phyloP scores from a whole-genome alignment of 148 eudicot genomes.

The Rhododendron williamsianum region DNA sequence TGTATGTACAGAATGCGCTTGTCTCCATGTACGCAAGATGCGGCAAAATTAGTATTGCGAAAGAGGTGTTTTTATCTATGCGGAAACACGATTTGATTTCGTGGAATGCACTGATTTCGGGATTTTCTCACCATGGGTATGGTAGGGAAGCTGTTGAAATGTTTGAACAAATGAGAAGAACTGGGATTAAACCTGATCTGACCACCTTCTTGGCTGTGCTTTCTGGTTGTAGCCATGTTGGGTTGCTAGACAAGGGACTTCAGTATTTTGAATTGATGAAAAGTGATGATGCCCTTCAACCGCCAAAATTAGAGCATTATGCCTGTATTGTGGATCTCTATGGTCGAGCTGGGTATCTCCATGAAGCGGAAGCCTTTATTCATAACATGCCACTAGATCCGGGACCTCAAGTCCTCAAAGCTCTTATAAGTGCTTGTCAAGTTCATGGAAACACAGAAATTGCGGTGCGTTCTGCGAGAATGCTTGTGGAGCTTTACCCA shows the following conservation, averaged over 20 bases:
- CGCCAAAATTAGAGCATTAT: conserved; percentile 39
- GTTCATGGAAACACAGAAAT: conserved; percentile 47
- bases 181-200: conserved; percentile 35
- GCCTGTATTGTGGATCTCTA: conserved; percentile 60
- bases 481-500: conserved; percentile 42
- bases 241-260: conserved; percentile 46
- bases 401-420: conserved; percentile 43
- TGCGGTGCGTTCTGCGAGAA: conserved; percentile 33
- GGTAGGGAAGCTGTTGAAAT: conserved; percentile 35
- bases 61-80: conserved; percentile 39
- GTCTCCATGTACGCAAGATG: conserved; percentile 64
- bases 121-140: conserved; percentile 47
- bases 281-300: conserved; percentile 20
- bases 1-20: conserved; percentile 44
- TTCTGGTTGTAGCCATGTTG: conserved; percentile 60
- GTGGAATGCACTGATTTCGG: conserved; percentile 56
- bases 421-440: conserved; percentile 49
- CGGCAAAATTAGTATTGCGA: conserved; percentile 38
- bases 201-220: conserved; percentile 45
- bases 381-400: conserved; percentile 41
- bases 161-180: conserved; percentile 46
- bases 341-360: conserved; percentile 48
- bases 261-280: conserved; percentile 40
- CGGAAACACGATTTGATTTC: conserved; percentile 39
- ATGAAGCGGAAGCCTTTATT: conserved; percentile 51